These are phyloP conservation scores for Bromus sterilis DNA, from an alignment of 176 grass and related monocot species.

Conservation along the genomic window DNA sequence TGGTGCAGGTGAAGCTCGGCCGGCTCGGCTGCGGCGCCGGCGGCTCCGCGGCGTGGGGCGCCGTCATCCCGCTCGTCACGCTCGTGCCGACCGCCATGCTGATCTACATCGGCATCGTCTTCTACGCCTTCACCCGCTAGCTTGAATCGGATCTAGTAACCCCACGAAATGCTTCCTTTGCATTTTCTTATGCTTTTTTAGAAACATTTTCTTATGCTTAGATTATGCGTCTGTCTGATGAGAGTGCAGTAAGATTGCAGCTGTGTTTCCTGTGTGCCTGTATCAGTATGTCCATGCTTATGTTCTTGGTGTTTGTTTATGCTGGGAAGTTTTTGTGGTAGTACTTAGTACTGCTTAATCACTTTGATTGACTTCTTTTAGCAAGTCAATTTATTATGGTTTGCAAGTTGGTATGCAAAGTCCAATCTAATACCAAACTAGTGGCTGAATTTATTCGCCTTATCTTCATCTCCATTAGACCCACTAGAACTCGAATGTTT, in stretches of 20 bases:
- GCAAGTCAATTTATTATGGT: not conserved
- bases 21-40: constrained; percentile 55
- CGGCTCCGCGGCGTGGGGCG: constrained; percentile 37
- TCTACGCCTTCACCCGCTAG: constrained; percentile 25
- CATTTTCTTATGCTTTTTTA: not conserved
- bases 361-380: not conserved
- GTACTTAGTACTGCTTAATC: not conserved
- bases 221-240: not conserved
- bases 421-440: too few species aligned
- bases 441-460: not conserved
- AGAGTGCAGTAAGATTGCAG: not conserved
- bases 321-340: not conserved
- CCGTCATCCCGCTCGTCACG: constrained; percentile 61
- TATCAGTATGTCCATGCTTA: not conserved
- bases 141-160: not conserved
- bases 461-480: not conserved
- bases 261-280: not conserved
- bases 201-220: not conserved
- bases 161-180: not conserved
- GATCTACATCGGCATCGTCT: constrained; percentile 53
- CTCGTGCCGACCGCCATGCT: constrained; percentile 72
- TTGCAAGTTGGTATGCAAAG: not conserved
- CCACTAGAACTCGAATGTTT: not conserved
- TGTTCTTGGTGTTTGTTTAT: not conserved
- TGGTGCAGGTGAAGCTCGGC: constrained; percentile 84